These are phyloP conservation scores for Trichocomaceae sp. DNA, from an alignment of 2,329 filamentous ascomycete genomes.

Conservation along the genomic window DNA sequence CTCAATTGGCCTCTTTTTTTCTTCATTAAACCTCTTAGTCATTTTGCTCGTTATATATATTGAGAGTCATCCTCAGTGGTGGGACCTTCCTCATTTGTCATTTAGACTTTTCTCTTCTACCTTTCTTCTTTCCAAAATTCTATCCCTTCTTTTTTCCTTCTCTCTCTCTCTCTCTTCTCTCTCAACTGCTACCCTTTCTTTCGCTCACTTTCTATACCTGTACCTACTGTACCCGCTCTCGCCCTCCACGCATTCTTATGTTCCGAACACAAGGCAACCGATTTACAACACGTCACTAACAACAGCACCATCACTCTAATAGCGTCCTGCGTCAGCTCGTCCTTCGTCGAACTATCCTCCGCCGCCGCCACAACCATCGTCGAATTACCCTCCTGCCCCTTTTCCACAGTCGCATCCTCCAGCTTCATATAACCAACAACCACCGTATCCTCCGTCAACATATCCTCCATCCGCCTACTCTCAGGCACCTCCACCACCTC, in stretches of 20 bases:
- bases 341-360: conserved; percentile 10
- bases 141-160: conserved; percentile 16
- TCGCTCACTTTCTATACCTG: neutral
- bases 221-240: neutral
- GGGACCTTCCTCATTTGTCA: conserved; percentile 15
- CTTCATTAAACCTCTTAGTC: neutral
- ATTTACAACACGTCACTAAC: conserved; percentile 2
- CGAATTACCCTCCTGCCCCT: conserved; percentile 6
- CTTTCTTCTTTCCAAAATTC: conserved; percentile 13
- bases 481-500: conserved; percentile 21
- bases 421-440: conserved; percentile 7
- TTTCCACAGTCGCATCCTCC: conserved; percentile 11
- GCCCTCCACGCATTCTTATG: conserved; percentile 3
- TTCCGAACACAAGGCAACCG: neutral
- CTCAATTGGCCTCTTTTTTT: conserved; percentile 1
- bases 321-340: conserved; percentile 13
- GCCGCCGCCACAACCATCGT: conserved; percentile 1
- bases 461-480: conserved; percentile 27
- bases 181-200: neutral
- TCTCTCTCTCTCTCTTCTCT: conserved; percentile 9
- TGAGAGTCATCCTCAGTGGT: conserved; percentile 19
- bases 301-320: neutral
- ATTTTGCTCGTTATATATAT: conserved; percentile 13
- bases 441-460: conserved; percentile 5
- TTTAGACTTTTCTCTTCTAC: conserved; percentile 16